Evolutionary conservation across 1,284 basidiomycete species (phyloP), one percentile per base, ranked within the genome.

Genomic region (Ceratobasidium sp.): DNA sequence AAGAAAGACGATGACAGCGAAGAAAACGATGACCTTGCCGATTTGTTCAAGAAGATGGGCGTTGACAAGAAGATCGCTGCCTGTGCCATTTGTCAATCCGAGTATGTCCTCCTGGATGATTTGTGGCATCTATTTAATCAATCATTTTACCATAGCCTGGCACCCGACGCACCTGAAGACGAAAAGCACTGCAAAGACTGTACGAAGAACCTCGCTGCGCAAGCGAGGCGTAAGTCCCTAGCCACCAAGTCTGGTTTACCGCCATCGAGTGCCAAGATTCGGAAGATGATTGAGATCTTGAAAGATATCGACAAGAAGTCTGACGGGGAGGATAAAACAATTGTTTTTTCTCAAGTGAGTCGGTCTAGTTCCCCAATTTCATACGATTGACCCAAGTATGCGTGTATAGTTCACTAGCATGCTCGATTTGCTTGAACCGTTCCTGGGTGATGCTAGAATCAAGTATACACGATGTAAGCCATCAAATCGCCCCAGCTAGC

Each of bases 391-490:
- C 49, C 33, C 26, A 33, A 56, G 6, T n/a, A 9, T 13, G 26
- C 55, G 55, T 26, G 10, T n/a, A 4, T 20, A 97, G 83, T 99
- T 98, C 84, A 98, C 97, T 0, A 90, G 90, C 13, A 97, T 98
- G 91, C 87, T 99, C 77, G 91, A 97, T 84, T 84, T 98, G 76
- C 88, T 98, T 66, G 92, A 97, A 85, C 93, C 93, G 0, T 97
- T 97, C 86, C 86, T 99, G 82, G 86, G 86, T 28, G 87, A 89
- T 2, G 87, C 89, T 6, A 90, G 90, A 0, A 88, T 96, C 81
- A 88, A 88, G 73, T 97, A 91, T 83, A 94, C 95, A 28, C 91
- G 97, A 82, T 98, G 96, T 97, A 83, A 87, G 95, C 90, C 9
- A 10, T 9, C 33, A 23, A 18, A 4, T 18, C 28, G 44, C 40